Percentiles rank a stretch among this genome's conserved stretches.
Conservation (phyloP, 768 basidiomycete genomes). For the Panus rudis region DNA sequence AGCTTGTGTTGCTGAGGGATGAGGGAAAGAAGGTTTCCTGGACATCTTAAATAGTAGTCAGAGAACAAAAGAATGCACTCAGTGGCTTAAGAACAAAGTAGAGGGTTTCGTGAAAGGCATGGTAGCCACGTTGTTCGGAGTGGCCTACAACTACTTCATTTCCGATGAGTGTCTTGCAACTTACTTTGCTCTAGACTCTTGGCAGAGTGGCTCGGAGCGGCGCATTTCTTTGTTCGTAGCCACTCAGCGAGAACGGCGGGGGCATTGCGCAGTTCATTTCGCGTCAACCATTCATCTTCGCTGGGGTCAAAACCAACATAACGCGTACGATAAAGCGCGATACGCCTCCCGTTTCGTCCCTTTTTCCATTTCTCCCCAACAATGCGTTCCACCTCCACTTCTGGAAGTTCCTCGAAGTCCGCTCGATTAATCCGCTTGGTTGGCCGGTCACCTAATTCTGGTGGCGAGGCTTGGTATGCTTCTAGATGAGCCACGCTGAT, state of each 20-base stretch:
- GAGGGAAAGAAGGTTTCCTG: no score
- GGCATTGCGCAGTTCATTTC: constrained; percentile 5
- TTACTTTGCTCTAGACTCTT: not conserved
- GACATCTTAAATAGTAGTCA: no score
- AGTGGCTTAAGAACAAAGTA: no score
- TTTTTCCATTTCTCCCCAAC: constrained; percentile 12
- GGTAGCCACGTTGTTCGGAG: not conserved
- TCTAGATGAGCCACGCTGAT: constrained; percentile 29
- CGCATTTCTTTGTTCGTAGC: not conserved
- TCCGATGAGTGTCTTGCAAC: not conserved
- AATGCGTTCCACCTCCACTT: constrained; percentile 20
- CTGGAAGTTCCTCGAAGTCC: constrained; percentile 11
- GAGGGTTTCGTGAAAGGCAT: not conserved
- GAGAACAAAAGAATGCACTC: no score
- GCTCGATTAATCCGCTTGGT: constrained; percentile 3
- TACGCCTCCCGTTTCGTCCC: constrained; percentile 8
- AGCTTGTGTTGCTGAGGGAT: no score
- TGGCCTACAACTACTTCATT: not conserved
- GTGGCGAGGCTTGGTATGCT: constrained; percentile 17
- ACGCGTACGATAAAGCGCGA: constrained; percentile 4
- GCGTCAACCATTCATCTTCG: constrained; percentile 8
- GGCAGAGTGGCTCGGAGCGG: not conserved
- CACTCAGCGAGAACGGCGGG: constrained; percentile 1
- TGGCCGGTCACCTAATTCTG: constrained; percentile 14
- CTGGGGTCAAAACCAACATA: not conserved